Evolutionary conservation across 192 early-diverging fungal species (phyloP).

Genomic region (Dispira simplex): DNA sequence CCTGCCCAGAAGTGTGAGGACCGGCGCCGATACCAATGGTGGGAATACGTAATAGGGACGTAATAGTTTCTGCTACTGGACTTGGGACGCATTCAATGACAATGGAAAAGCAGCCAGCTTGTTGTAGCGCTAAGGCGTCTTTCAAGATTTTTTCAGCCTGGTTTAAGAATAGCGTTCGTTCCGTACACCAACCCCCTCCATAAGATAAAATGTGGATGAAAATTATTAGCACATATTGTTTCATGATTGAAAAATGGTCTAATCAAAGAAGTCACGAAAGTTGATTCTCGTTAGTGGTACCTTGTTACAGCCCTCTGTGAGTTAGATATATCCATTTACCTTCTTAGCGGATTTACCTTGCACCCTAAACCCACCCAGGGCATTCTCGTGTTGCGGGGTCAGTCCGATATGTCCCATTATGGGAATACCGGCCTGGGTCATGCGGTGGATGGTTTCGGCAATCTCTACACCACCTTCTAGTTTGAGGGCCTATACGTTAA

Average conservation of each 20-base stretch:
- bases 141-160: constrained; percentile 61
- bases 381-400: constrained; percentile 80
- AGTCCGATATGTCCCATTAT: constrained; percentile 91
- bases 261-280: too few relatives aligned
- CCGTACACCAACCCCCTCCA: too few relatives aligned
- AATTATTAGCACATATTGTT: too few relatives aligned
- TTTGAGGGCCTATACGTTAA: constrained; percentile 55
- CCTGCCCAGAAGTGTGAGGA: constrained; percentile 74
- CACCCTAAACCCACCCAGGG: constrained; percentile 80
- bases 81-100: constrained; percentile 88
- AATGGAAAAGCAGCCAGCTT: constrained; percentile 80
- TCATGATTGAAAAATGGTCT: too few relatives aligned
- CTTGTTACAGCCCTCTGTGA: too few relatives aligned
- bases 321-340: constrained; percentile 15
- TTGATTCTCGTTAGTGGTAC: too few relatives aligned
- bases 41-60: constrained; percentile 56
- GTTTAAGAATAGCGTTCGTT: background rate
- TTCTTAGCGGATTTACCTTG: constrained; percentile 74
- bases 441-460: constrained; percentile 51
- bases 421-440: constrained; percentile 80
- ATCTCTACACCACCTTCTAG: constrained; percentile 87
- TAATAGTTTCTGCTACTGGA: constrained; percentile 78
- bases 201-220: too few relatives aligned
- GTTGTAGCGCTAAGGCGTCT: constrained; percentile 79
- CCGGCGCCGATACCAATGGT: constrained; percentile 99